phyloP scores from a whole-genome alignment of 1,139 yeast species.

The Debaryomycetaceae sp. region DNA sequence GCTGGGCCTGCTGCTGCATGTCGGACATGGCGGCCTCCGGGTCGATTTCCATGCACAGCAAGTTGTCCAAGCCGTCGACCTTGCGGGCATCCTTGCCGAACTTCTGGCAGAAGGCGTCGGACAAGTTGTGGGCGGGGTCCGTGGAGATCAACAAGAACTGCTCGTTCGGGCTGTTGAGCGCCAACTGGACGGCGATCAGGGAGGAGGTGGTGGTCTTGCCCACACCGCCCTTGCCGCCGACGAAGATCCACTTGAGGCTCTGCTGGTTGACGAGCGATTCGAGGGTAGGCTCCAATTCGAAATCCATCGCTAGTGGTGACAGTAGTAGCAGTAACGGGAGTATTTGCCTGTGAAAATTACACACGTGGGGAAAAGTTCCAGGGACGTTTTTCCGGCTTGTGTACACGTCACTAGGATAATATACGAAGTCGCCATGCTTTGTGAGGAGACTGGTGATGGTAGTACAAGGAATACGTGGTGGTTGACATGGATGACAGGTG shows the following conservation, averaged over 20 bases:
- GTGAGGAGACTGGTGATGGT: no score
- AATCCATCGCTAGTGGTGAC: conserved; percentile 22
- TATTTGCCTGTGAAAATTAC: background rate
- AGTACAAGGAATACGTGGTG: no score
- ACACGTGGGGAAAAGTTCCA: background rate
- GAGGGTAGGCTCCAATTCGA: conserved; percentile 55
- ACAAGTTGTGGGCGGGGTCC: conserved; percentile 94
- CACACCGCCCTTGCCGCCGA: conserved; percentile 99
- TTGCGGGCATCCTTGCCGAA: conserved; percentile 93
- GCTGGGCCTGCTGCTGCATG: conserved; percentile 53
- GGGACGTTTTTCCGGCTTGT: no score
- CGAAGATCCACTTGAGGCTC: conserved; percentile 88
- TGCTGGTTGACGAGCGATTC: conserved; percentile 55
- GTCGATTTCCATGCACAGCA: conserved; percentile 97
- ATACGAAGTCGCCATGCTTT: no score
- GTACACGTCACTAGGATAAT: no score
- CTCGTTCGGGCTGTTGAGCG: conserved; percentile 68
- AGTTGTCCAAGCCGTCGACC: conserved; percentile 78
- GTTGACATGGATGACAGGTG: no score
- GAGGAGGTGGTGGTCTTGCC: conserved; percentile 98
- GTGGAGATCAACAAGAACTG: conserved; percentile 86
- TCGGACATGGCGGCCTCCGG: conserved; percentile 93
- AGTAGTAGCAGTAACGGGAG: conserved; percentile 10
- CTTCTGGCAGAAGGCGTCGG: conserved; percentile 97
- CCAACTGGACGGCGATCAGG: conserved; percentile 85